Percentiles rank a stretch among this genome's conserved stretches.
phyloP scores from a whole-genome alignment of 2,329 filamentous ascomycete species.

The Talaromyces rugulosus region DNA sequence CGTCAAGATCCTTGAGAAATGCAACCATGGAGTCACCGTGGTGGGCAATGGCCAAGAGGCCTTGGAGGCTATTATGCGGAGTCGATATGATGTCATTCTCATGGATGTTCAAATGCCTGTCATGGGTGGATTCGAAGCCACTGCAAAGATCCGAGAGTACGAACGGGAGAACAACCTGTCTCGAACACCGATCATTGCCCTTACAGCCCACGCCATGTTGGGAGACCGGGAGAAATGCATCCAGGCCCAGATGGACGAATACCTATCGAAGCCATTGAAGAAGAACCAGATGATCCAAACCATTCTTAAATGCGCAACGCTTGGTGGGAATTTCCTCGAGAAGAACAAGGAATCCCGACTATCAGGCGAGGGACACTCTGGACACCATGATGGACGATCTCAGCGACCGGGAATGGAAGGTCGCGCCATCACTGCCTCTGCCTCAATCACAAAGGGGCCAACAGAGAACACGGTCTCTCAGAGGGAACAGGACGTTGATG shows the following conservation, averaged over 20 bases:
- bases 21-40: constrained; percentile 62
- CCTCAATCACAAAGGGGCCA: constrained; percentile 45
- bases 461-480: constrained; percentile 62
- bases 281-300: constrained; percentile 97
- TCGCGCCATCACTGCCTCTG: constrained; percentile 66
- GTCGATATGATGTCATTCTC: constrained; percentile 90
- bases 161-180: constrained; percentile 76
- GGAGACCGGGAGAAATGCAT: constrained; percentile 98
- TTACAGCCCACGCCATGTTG: constrained; percentile 98
- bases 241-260: constrained; percentile 98
- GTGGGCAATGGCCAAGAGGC: constrained; percentile 94
- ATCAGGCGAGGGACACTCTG: constrained; percentile 37
- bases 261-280: constrained; percentile 92
- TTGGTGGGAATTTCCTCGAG: constrained; percentile 54
- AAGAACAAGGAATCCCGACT: constrained; percentile 41
- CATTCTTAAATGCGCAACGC: constrained; percentile 91
- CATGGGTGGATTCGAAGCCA: constrained; percentile 98
- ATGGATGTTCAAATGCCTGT: constrained; percentile 99
- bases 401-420: constrained; percentile 55
- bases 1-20: constrained; percentile 92
- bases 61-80: constrained; percentile 84
- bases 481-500: constrained; percentile 58
- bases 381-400: constrained; percentile 34
- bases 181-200: constrained; percentile 89
- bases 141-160: constrained; percentile 92